Conservation (phyloP, 257 asterid species). For the Linderniella brevidens region DNA sequence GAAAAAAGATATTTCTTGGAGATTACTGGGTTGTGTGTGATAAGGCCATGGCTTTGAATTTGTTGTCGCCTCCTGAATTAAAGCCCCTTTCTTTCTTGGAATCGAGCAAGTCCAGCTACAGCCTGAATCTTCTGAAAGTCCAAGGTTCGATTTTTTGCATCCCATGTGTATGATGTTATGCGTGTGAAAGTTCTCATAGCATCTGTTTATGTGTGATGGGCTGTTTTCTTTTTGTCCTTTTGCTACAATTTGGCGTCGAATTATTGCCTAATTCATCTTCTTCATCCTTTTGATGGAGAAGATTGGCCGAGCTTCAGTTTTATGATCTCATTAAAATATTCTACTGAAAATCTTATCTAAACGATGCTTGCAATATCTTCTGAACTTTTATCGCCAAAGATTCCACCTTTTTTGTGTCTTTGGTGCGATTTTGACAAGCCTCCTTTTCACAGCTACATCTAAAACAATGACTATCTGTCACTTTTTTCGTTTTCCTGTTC, state of each 20-base stretch:
- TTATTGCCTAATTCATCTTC: too few species aligned
- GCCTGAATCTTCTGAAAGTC: conserved; percentile 36
- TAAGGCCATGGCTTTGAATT: conserved; percentile 42
- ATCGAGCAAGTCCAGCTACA: conserved; percentile 44
- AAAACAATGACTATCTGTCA: background rate
- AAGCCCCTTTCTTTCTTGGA: conserved; percentile 76
- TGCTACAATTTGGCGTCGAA: too few species aligned
- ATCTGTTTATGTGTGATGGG: background rate
- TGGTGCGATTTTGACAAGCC: too few species aligned
- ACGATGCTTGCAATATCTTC: too few species aligned
- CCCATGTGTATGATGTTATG: background rate
- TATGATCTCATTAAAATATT: too few species aligned
- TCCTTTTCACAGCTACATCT: background rate
- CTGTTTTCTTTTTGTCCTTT: background rate
- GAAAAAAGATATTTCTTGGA: too few species aligned
- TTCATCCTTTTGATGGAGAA: too few species aligned
- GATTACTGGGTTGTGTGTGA: background rate
- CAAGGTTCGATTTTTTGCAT: conserved; percentile 18
- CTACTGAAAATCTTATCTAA: too few species aligned
- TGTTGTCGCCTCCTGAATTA: conserved; percentile 51
- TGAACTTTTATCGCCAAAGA: too few species aligned
- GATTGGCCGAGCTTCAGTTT: too few species aligned
- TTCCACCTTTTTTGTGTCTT: too few species aligned
- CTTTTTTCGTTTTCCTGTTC: too few species aligned
- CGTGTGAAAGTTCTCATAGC: background rate